These are phyloP conservation scores for Anacardium occidentale DNA, from an alignment of 345 rosid species.

Conservation along the genomic window DNA sequence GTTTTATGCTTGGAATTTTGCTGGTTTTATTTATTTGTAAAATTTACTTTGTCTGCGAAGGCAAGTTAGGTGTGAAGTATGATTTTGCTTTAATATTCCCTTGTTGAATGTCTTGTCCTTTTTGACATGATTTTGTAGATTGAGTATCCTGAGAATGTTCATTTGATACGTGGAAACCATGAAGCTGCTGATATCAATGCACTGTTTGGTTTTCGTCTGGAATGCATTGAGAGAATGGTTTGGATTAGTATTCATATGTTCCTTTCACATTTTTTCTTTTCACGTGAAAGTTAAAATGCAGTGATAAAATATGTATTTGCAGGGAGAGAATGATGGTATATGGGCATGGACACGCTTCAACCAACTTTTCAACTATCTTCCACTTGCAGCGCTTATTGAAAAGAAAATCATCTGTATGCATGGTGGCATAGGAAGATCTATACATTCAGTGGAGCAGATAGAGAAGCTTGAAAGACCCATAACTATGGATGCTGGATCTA, in stretches of 20 bases:
- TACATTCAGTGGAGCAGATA: slow-evolving; percentile 86
- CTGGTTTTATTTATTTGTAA: neutral
- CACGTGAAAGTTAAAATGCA: slow-evolving; percentile 7
- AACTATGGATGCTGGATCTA: slow-evolving; percentile 94
- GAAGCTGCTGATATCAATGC: slow-evolving; percentile 99
- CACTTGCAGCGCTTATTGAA: slow-evolving; percentile 97
- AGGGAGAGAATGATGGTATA: slow-evolving; percentile 96
- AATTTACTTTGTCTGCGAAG: no score
- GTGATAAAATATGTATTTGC: slow-evolving; percentile 16
- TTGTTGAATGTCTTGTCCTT: slow-evolving; percentile 19
- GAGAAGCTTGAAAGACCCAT: slow-evolving; percentile 96
- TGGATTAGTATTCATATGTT: slow-evolving; percentile 10
- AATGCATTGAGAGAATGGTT: slow-evolving; percentile 99
- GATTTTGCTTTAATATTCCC: slow-evolving; percentile 14
- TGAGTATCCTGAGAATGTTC: slow-evolving; percentile 88
- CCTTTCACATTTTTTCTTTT: neutral
- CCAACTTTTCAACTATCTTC: slow-evolving; percentile 88
- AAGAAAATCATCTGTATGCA: slow-evolving; percentile 98
- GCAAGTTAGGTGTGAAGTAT: slow-evolving; percentile 13
- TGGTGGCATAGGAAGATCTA: slow-evolving; percentile 96
- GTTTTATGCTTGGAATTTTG: neutral
- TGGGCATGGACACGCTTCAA: slow-evolving; percentile 99
- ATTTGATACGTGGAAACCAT: slow-evolving; percentile 95
- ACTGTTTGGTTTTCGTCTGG: slow-evolving; percentile 92
- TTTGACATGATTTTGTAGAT: slow-evolving; percentile 52